Percentiles rank a stretch among this genome's conserved stretches.
These are phyloP conservation scores for Xylariaceae sp. DNA, from an alignment of 2,329 filamentous ascomycete species.

Conservation along the genomic window DNA sequence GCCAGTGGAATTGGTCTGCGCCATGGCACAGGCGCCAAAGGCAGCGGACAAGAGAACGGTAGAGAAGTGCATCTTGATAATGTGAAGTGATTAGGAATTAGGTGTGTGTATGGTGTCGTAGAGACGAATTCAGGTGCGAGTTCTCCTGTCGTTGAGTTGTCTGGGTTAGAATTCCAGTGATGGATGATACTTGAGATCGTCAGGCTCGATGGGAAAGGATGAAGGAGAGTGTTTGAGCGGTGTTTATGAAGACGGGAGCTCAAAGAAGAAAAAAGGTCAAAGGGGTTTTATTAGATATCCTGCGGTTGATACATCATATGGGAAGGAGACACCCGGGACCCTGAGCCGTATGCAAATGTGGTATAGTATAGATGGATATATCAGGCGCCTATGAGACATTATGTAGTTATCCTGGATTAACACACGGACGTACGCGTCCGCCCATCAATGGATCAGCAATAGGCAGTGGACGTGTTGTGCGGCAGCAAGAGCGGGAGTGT, in stretches of 20 bases:
- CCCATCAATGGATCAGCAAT: not conserved
- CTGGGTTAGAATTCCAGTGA: not conserved
- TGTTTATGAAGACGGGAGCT: not conserved
- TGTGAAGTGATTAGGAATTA: not conserved
- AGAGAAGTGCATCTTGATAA: conserved; percentile 27
- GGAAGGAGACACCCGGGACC: not conserved
- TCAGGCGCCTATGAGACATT: not conserved
- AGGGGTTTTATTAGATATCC: not conserved
- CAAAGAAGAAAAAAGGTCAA: not conserved
- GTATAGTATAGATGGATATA: not conserved
- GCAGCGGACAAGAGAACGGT: conserved; percentile 23
- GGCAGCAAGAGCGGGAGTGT: not conserved
- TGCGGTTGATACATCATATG: not conserved
- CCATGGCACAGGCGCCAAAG: conserved; percentile 25
- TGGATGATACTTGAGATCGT: not conserved
- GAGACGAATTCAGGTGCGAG: too few species aligned
- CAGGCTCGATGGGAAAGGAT: not conserved
- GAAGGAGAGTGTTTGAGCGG: not conserved
- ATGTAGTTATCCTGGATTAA: not conserved
- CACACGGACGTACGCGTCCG: not conserved
- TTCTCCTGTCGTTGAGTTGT: not conserved
- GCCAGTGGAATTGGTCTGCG: conserved; percentile 26
- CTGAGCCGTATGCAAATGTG: not conserved
- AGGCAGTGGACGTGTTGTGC: not conserved
- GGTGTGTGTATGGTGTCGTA: not conserved